phyloP scores from a whole-genome alignment of 768 basidiomycete species.

The Boletales sp. region DNA sequence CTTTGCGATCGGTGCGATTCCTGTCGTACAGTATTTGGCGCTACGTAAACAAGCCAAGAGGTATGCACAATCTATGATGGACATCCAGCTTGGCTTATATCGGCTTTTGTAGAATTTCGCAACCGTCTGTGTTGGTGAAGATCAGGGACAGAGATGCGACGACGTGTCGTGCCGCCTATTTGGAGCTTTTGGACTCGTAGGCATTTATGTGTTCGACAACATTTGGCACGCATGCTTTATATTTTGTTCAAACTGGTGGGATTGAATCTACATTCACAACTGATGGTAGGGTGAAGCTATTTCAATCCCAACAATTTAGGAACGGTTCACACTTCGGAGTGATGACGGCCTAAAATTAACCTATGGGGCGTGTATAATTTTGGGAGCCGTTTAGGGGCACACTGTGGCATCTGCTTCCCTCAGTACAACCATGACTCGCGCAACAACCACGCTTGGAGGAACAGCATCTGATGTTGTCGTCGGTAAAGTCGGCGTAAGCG shows the following conservation, averaged over 20 bases:
- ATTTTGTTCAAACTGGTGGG: no score
- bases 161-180: slow-evolving; percentile 48
- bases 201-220: background rate
- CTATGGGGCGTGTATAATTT: no score
- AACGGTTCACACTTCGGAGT: no score
- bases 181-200: slow-evolving; percentile 36
- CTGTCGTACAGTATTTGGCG: slow-evolving; percentile 50
- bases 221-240: no score
- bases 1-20: slow-evolving; percentile 71
- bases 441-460: slow-evolving; percentile 36
- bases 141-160: slow-evolving; percentile 59
- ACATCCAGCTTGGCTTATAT: background rate
- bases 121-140: slow-evolving; percentile 49
- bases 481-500: slow-evolving; percentile 34
- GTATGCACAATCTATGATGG: slow-evolving; percentile 10
- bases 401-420: no score
- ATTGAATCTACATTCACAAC: no score
- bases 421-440: slow-evolving; percentile 22
- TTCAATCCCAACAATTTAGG: no score
- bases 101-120: slow-evolving; percentile 16
- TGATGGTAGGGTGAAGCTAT: no score
- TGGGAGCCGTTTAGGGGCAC: no score
- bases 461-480: slow-evolving; percentile 34
- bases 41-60: slow-evolving; percentile 48
- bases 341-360: no score